Conservation (phyloP, 2,329 filamentous ascomycete genomes). For the Alternaria burnsii region DNA sequence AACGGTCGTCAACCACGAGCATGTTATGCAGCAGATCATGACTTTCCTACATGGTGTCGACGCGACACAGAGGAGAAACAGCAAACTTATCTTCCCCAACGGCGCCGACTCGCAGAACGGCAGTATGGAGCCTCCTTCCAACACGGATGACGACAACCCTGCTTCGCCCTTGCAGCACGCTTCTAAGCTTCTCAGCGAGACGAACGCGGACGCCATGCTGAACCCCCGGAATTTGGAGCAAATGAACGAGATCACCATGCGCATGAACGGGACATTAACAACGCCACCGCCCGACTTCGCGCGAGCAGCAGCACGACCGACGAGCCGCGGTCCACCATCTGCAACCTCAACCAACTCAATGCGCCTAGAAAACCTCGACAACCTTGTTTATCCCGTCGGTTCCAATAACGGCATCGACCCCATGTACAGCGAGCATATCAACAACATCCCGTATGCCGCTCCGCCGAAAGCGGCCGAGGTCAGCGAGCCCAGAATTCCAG, state of each 20-base stretch:
- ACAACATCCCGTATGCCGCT: slow-evolving; percentile 89
- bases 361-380: slow-evolving; percentile 68
- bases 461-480: slow-evolving; percentile 69
- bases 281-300: slow-evolving; percentile 65
- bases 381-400: slow-evolving; percentile 88
- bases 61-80: slow-evolving; percentile 69
- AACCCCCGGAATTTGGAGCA: slow-evolving; percentile 71
- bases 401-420: slow-evolving; percentile 92
- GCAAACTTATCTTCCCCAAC: slow-evolving; percentile 55
- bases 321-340: slow-evolving; percentile 56
- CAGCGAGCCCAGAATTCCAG: slow-evolving; percentile 58
- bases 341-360: slow-evolving; percentile 62
- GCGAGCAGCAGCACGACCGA: slow-evolving; percentile 57
- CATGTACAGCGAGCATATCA: slow-evolving; percentile 91
- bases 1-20: slow-evolving; percentile 76
- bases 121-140: slow-evolving; percentile 53
- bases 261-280: slow-evolving; percentile 63
- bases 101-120: slow-evolving; percentile 53
- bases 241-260: slow-evolving; percentile 66
- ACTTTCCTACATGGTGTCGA: slow-evolving; percentile 71
- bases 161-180: slow-evolving; percentile 74
- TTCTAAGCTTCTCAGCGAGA: slow-evolving; percentile 70
- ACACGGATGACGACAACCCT: slow-evolving; percentile 67
- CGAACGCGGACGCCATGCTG: slow-evolving; percentile 70
- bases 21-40: slow-evolving; percentile 76